Conservation (phyloP, 2,329 filamentous ascomycete species). For the Penicillium sp. region DNA sequence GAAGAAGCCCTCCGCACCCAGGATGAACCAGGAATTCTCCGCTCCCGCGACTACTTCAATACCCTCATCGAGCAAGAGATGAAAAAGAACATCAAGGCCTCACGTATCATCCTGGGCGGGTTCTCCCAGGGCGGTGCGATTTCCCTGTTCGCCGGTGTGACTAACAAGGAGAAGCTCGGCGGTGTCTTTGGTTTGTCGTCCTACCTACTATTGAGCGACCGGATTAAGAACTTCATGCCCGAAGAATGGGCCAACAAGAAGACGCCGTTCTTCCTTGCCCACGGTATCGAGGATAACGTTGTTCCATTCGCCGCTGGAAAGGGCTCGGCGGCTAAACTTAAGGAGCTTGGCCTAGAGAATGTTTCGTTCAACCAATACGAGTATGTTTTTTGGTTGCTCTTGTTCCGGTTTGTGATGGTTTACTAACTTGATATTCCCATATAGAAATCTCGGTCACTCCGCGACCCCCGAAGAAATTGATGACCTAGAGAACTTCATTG, state of each 20-base stretch:
- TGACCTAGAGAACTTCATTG: constrained; percentile 69
- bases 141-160: constrained; percentile 76
- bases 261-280: constrained; percentile 84
- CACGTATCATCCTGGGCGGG: constrained; percentile 75
- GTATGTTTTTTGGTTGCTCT: constrained; percentile 51
- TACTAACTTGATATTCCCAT: constrained; percentile 8
- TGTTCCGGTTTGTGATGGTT: not conserved
- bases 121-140: constrained; percentile 79
- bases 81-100: constrained; percentile 73
- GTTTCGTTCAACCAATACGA: constrained; percentile 74
- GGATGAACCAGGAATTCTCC: constrained; percentile 68
- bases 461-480: constrained; percentile 77
- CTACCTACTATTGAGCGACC: constrained; percentile 72
- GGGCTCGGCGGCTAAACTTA: constrained; percentile 65
- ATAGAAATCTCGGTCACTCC: constrained; percentile 70
- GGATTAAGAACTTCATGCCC: constrained; percentile 59
- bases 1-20: constrained; percentile 44
- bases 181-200: constrained; percentile 83
- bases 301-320: constrained; percentile 69
- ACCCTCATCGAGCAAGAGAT: constrained; percentile 77
- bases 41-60: constrained; percentile 74
- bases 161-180: constrained; percentile 71
- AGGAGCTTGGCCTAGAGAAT: constrained; percentile 64
- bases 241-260: constrained; percentile 63
- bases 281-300: constrained; percentile 75